Percentiles rank a stretch among this genome's conserved stretches.
Evolutionary conservation across 169 alveolate genomes (phyloP).

Genomic region (Eimeria zaria): DNA sequence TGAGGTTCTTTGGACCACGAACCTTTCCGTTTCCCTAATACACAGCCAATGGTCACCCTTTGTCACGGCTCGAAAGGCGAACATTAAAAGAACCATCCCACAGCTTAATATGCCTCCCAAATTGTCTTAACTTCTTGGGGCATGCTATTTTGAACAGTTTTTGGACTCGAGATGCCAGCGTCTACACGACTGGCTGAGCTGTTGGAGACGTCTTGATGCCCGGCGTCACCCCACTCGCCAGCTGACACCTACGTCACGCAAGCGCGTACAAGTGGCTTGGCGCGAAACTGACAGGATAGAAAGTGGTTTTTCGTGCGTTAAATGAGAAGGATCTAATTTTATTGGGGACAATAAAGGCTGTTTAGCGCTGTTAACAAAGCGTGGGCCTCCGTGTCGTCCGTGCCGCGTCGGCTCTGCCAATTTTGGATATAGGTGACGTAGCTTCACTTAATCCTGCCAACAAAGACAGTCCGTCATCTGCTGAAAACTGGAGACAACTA

Average conservation of each 20-base stretch:
- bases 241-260: slow-evolving; percentile 43
- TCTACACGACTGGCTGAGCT: slow-evolving; percentile 38
- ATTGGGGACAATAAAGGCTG: not conserved
- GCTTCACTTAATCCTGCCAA: not conserved
- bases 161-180: not conserved
- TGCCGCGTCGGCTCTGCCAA: slow-evolving; percentile 4
- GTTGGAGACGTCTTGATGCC: slow-evolving; percentile 64
- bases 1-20: not conserved
- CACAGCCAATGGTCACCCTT: slow-evolving; percentile 19
- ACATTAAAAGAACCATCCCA: not conserved
- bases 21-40: not conserved
- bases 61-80: not conserved
- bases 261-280: slow-evolving; percentile 25
- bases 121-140: not conserved
- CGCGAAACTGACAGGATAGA: slow-evolving; percentile 21
- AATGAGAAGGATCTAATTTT: not conserved
- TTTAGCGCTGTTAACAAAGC: not conserved
- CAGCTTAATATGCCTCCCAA: not conserved
- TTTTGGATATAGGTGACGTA: slow-evolving; percentile 49
- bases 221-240: slow-evolving; percentile 62
- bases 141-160: not conserved
- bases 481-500: not conserved
- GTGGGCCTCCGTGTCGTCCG: slow-evolving; percentile 42
- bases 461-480: not conserved
- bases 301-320: not conserved